phyloP scores from a whole-genome alignment of 1,284 basidiomycete genomes.

The Ceratobasidium sp. region DNA sequence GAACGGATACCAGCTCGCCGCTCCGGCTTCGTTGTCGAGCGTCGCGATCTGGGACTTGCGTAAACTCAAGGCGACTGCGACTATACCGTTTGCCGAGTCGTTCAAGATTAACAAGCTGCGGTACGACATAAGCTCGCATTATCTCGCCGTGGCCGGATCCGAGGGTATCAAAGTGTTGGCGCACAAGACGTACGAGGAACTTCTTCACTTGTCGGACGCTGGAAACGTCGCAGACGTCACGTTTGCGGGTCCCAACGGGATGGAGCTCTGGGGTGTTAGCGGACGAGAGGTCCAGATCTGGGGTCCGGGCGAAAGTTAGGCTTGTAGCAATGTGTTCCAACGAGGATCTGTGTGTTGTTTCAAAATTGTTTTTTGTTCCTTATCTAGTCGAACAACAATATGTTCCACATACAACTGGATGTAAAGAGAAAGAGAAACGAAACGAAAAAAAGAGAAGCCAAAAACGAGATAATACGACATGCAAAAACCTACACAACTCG shows the following conservation, averaged over 20 bases:
- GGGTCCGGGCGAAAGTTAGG: conserved; percentile 65
- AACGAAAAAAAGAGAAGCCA: conserved; percentile 11
- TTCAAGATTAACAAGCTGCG: conserved; percentile 84
- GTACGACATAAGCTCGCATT: conserved; percentile 91
- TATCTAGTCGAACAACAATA: conserved; percentile 28
- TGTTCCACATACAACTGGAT: conserved; percentile 40
- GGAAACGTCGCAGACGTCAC: conserved; percentile 78
- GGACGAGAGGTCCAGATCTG: conserved; percentile 85
- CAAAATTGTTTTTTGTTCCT: conserved; percentile 24
- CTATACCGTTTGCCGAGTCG: conserved; percentile 73
- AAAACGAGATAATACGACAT: conserved; percentile 1
- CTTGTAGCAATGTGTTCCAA: background rate
- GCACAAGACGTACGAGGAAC: conserved; percentile 95
- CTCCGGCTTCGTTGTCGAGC: conserved; percentile 79
- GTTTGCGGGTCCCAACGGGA: conserved; percentile 78
- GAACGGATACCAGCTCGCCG: conserved; percentile 97
- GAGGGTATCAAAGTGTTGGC: conserved; percentile 85
- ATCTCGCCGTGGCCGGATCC: conserved; percentile 87
- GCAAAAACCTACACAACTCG: background rate
- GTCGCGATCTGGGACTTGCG: conserved; percentile 96
- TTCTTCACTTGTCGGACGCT: conserved; percentile 85
- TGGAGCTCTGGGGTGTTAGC: conserved; percentile 82
- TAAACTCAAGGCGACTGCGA: conserved; percentile 79
- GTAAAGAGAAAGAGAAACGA: conserved; percentile 17
- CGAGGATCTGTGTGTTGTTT: background rate